Percentiles rank a stretch among this genome's conserved stretches.
These are phyloP conservation scores for Teratosphaeria epicoccoides DNA, from an alignment of 2,329 filamentous ascomycete genomes.

Conservation along the genomic window DNA sequence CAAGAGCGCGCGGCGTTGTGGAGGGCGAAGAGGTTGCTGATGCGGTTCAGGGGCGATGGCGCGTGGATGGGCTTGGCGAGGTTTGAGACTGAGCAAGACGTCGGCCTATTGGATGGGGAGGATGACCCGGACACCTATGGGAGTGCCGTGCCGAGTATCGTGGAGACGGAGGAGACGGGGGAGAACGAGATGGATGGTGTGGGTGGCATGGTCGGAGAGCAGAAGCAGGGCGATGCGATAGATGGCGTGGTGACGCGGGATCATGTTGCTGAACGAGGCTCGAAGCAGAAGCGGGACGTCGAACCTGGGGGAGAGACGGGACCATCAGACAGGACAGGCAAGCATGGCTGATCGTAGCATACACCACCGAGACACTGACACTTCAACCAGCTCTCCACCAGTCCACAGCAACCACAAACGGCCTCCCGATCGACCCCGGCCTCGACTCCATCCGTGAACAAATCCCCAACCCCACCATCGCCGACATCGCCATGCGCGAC, in stretches of 20 bases:
- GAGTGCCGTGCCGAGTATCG: constrained; percentile 16
- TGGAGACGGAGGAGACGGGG: constrained; percentile 4
- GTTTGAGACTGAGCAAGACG: constrained; percentile 42
- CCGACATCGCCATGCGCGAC: constrained; percentile 12
- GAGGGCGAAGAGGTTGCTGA: constrained; percentile 63
- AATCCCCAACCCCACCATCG: constrained; percentile 9
- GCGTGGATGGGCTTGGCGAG: constrained; percentile 50
- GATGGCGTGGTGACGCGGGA: constrained; percentile 17
- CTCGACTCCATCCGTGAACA: constrained; percentile 2
- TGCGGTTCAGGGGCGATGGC: constrained; percentile 63
- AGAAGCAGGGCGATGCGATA: constrained; percentile 10
- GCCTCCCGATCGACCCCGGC: not conserved
- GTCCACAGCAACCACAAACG: not conserved
- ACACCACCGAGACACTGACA: not conserved
- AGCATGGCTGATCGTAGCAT: constrained; percentile 1
- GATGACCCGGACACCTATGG: constrained; percentile 4
- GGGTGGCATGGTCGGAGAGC: constrained; percentile 1
- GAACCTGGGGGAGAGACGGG: not conserved
- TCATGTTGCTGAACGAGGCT: not conserved
- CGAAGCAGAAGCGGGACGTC: not conserved
- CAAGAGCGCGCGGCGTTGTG: constrained; percentile 64
- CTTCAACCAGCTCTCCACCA: not conserved
- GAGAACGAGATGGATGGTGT: constrained; percentile 1
- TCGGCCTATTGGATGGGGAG: constrained; percentile 19
- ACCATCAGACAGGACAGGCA: not conserved